These are phyloP conservation scores for Gossypium australe DNA, from an alignment of 345 rosid genomes.

Conservation along the genomic window DNA sequence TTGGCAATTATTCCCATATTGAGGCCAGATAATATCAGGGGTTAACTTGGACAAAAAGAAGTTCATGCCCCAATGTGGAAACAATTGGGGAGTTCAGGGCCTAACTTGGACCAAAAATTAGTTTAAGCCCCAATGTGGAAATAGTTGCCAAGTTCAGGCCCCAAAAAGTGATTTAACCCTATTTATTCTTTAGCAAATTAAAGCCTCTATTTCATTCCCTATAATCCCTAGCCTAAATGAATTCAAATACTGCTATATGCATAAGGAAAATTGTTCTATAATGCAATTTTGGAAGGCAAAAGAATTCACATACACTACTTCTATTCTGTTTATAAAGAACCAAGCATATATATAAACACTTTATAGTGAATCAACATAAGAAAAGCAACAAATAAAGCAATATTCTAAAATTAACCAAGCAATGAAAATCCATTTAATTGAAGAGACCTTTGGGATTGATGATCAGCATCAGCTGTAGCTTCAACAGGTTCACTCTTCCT, in stretches of 20 bases:
- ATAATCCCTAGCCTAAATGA: not conserved
- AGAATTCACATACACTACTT: not conserved
- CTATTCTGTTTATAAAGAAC: not conserved
- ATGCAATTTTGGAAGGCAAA: not conserved
- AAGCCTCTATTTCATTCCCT: not conserved
- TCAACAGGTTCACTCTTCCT: conserved; percentile 42
- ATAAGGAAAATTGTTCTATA: not conserved
- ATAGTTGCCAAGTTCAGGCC: too few species aligned
- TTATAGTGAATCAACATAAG: too few species aligned
- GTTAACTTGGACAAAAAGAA: too few species aligned
- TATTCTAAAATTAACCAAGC: conserved; percentile 2
- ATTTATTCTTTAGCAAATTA: not conserved
- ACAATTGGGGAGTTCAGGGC: too few species aligned
- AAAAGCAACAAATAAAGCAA: conserved; percentile 12
- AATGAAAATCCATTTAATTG: conserved; percentile 17
- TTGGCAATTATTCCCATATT: too few species aligned
- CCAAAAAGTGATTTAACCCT: too few species aligned
- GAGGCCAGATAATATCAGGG: too few species aligned
- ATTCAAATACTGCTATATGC: not conserved
- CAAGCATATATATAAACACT: not conserved
- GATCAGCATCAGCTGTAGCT: conserved; percentile 5
- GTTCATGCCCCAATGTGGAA: too few species aligned
- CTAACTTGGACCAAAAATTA: too few species aligned
- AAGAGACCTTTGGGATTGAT: conserved; percentile 27
- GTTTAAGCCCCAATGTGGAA: too few species aligned